Evolutionary conservation across 495 filamentous ascomycete genomes (phyloP).

Genomic region (Jackrogersella minutella): DNA sequence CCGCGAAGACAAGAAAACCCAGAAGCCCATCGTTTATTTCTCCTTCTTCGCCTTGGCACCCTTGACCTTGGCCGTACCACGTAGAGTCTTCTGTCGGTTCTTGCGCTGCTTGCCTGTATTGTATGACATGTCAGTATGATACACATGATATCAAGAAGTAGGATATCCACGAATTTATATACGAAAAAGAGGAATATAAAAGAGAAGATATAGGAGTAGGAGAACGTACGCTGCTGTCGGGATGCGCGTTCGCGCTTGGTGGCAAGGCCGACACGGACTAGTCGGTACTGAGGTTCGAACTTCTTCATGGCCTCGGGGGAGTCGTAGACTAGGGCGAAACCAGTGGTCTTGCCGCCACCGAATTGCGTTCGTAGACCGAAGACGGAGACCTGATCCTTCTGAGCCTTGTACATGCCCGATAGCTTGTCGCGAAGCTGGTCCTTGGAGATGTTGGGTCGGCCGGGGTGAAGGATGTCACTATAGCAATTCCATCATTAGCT

Average conservation of each 20-base stretch:
- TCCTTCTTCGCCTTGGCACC: constrained; percentile 85
- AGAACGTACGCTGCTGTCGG: constrained; percentile 93
- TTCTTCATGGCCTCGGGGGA: constrained; percentile 97
- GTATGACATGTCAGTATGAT: constrained; percentile 50
- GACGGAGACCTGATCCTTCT: constrained; percentile 94
- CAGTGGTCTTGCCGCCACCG: constrained; percentile 99
- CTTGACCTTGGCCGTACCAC: constrained; percentile 91
- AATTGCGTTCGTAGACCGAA: constrained; percentile 99
- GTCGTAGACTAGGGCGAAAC: constrained; percentile 99
- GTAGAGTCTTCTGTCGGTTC: constrained; percentile 98
- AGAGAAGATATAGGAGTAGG: background rate
- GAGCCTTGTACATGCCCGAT: constrained; percentile 93
- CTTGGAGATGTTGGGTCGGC: constrained; percentile 97
- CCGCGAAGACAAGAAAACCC: constrained; percentile 39
- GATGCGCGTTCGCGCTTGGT: constrained; percentile 93
- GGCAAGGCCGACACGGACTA: constrained; percentile 89
- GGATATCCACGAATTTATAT: background rate
- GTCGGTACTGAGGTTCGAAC: constrained; percentile 98
- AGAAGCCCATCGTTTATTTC: constrained; percentile 42
- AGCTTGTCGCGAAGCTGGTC: constrained; percentile 97
- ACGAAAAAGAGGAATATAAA: background rate
- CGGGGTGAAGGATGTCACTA: constrained; percentile 99
- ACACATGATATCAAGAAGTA: no score
- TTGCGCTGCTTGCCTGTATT: constrained; percentile 98
- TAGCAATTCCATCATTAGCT: background rate